Evolutionary conservation across 768 basidiomycete genomes (phyloP).

Genomic region (Amanita exitialis): DNA sequence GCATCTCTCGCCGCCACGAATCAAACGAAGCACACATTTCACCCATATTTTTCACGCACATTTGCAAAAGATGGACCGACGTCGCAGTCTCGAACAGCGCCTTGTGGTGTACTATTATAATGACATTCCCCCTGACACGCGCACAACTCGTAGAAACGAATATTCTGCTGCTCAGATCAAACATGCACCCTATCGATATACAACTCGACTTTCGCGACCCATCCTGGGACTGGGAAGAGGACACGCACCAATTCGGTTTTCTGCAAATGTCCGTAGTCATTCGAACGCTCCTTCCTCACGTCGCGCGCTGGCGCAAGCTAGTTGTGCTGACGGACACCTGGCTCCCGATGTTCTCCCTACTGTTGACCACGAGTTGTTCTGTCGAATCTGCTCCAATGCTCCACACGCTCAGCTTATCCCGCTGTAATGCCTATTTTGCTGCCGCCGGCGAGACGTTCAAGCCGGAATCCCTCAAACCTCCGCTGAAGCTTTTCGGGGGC

Average conservation of each 20-base stretch:
- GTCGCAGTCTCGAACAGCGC: constrained; percentile 31
- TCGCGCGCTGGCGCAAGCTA: constrained; percentile 34
- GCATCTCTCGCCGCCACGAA: constrained; percentile 8
- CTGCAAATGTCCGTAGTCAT: constrained; percentile 37
- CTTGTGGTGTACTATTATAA: constrained; percentile 42
- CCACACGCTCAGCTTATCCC: constrained; percentile 31
- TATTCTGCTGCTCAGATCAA: constrained; percentile 35
- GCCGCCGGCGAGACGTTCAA: constrained; percentile 31
- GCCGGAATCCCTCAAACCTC: constrained; percentile 27
- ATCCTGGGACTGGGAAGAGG: constrained; percentile 44
- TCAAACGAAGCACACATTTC: constrained; percentile 8
- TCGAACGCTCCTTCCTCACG: constrained; percentile 32
- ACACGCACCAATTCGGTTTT: constrained; percentile 30
- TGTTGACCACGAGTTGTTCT: constrained; percentile 24
- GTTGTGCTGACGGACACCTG: constrained; percentile 52
- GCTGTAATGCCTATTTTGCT: constrained; percentile 53
- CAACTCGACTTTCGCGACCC: constrained; percentile 51
- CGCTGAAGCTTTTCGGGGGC: constrained; percentile 38
- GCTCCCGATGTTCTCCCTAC: constrained; percentile 45
- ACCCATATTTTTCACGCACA: constrained; percentile 29
- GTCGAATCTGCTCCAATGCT: constrained; percentile 26
- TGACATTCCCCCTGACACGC: constrained; percentile 32
- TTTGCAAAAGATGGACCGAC: constrained; percentile 41
- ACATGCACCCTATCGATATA: constrained; percentile 34
- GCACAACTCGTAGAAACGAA: constrained; percentile 25